A percentile compares a stretch with the other conserved stretches of the same genome.
These are phyloP conservation scores for Fraxinus floribunda DNA, from an alignment of 305 asterid species.

Conservation along the genomic window DNA sequence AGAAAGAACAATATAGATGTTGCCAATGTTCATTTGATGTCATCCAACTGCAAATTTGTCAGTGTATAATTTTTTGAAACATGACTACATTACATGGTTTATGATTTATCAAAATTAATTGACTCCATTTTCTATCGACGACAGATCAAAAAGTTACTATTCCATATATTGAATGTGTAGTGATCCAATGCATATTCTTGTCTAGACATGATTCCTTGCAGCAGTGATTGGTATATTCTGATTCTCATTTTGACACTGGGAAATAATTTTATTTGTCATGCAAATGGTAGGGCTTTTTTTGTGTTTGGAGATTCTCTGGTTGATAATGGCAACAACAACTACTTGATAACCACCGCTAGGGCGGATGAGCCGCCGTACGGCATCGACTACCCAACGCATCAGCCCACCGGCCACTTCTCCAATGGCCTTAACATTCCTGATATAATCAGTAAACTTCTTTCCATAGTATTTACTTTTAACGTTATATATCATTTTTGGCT, in stretches of 20 bases:
- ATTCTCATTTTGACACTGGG: neutral
- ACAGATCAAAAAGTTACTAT: too few relatives aligned
- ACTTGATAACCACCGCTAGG: conserved; percentile 28
- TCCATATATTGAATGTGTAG: too few relatives aligned
- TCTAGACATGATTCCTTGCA: neutral
- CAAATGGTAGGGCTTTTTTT: conserved; percentile 24
- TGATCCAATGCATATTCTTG: too few relatives aligned
- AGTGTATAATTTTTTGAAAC: too few relatives aligned
- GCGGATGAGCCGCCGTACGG: conserved; percentile 36
- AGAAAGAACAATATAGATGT: too few relatives aligned
- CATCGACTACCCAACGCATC: conserved; percentile 31
- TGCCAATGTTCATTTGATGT: too few relatives aligned
- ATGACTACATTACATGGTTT: too few relatives aligned
- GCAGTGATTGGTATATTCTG: neutral
- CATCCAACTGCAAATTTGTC: too few relatives aligned
- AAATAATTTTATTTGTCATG: neutral
- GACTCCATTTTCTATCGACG: too few relatives aligned
- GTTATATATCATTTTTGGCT: neutral
- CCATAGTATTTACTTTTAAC: neutral
- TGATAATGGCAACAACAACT: conserved; percentile 34
- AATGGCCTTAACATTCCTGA: conserved; percentile 38
- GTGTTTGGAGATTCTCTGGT: conserved; percentile 37
- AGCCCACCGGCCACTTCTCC: conserved; percentile 37
- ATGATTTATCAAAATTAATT: too few relatives aligned
- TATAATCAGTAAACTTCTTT: conserved; percentile 19